Evolutionary conservation across 1,139 yeast genomes (phyloP).

Genomic region (Protomyces inouyei): DNA sequence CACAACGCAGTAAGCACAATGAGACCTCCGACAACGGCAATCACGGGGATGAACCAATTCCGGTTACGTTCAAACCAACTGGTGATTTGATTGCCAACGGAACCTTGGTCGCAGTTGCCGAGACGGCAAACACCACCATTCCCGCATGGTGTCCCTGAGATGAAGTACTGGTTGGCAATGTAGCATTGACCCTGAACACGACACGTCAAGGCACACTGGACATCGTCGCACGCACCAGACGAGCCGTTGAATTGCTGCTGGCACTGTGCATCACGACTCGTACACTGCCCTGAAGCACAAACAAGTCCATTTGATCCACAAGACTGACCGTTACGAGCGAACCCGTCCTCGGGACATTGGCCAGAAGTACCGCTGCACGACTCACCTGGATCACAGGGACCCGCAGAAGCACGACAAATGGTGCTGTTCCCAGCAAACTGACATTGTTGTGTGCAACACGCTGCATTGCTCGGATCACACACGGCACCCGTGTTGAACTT

Average conservation of each 20-base stretch:
- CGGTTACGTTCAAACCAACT: slow-evolving; percentile 35
- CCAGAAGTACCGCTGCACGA: slow-evolving; percentile 42
- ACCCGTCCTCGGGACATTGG: slow-evolving; percentile 39
- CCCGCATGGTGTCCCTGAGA: slow-evolving; percentile 43
- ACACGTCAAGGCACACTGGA: slow-evolving; percentile 39
- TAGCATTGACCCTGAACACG: slow-evolving; percentile 37
- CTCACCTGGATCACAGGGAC: slow-evolving; percentile 42
- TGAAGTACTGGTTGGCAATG: slow-evolving; percentile 39
- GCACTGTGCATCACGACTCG: slow-evolving; percentile 40
- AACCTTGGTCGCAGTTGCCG: slow-evolving; percentile 39
- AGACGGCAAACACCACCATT: slow-evolving; percentile 38
- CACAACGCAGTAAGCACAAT: slow-evolving; percentile 29
- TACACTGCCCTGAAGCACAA: slow-evolving; percentile 43
- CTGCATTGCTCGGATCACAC: slow-evolving; percentile 42
- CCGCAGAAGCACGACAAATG: slow-evolving; percentile 40
- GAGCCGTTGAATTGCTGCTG: slow-evolving; percentile 29
- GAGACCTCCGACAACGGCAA: slow-evolving; percentile 35
- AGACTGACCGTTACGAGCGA: slow-evolving; percentile 37
- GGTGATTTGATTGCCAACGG: slow-evolving; percentile 29
- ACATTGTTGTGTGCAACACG: slow-evolving; percentile 39
- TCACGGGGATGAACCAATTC: slow-evolving; percentile 35
- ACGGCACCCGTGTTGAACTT: slow-evolving; percentile 39
- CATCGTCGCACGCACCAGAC: slow-evolving; percentile 38
- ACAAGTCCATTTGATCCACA: slow-evolving; percentile 36
- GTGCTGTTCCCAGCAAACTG: slow-evolving; percentile 37